Base-by-base conservation (phyloP, 441 rosid species). In the Erysimum cheiri region DNA sequence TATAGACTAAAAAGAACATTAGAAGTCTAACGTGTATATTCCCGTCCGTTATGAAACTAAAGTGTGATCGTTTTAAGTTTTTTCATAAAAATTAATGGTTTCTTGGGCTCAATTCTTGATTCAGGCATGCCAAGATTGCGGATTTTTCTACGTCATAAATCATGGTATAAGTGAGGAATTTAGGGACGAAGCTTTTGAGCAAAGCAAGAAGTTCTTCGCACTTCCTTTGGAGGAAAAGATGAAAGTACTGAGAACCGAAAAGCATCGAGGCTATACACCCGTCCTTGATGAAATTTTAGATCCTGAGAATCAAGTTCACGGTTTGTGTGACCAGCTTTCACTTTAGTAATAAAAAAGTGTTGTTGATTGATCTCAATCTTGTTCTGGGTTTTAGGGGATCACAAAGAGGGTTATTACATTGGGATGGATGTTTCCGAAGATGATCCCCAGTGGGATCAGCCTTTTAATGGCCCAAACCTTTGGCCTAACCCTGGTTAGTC, bases 351-450 rank as follows among this genome's bases (percentile, higher is more conserved):
- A 1, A 19, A 11, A 43, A 31, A 9, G 19, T 63, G 44, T 47
- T 33, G 13, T 48, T 48, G 6, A n/a, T 35, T 49, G 26, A 14
- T 43, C 64, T 64, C 43, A 39, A 39, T 39, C 43, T 39, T 39
- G 13, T 39, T 1, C 2, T 39, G n/a, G 14, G 5, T 39, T 39
- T 12, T 12, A 88, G 98, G 98, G 67, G 98, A 91, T 70, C 78
- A 93, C 72, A 93, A 93, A 78, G 97, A 90, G 60, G n/a, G 43
- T 11, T 11, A 11, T 39, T 39, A 11, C n/a, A 39, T 11, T 44
- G 92, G 97, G 4, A 79, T 83, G 24, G 91, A 93, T 77, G 84
- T 80, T n/a, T 76, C 87, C 3, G 78, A 79, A 76, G 88, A 74
- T 72, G 87, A 84, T 62, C 81, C 78, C 11, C 80, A 83, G 8